Conservation (phyloP, 371 early-diverging fungal genomes). For the Smittium mucronatum region DNA sequence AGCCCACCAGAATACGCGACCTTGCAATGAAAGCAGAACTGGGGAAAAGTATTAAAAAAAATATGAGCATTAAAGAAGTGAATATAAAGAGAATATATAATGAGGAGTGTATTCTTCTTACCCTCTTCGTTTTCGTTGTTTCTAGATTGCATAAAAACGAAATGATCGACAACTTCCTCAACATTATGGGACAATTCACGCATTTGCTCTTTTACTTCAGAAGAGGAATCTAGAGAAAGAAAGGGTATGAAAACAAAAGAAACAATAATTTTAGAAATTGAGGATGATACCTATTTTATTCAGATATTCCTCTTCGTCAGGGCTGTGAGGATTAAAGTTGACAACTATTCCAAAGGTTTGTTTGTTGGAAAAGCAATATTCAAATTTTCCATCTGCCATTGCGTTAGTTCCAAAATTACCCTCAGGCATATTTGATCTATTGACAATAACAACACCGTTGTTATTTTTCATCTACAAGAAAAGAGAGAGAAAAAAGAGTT, state of each 20-base stretch:
- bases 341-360: conserved; percentile 28
- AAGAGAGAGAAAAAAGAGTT: neutral
- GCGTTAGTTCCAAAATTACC: conserved; percentile 26
- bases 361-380: conserved; percentile 29
- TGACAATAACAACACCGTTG: conserved; percentile 18
- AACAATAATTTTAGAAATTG: too few relatives aligned
- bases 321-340: conserved; percentile 32
- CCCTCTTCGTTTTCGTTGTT: conserved; percentile 6
- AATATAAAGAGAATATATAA: neutral
- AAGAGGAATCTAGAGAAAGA: conserved; percentile 10
- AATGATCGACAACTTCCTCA: conserved; percentile 30
- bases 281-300: conserved; percentile 13
- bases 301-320: conserved; percentile 26
- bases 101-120: neutral
- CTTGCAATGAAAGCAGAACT: conserved; percentile 16
- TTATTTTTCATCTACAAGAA: conserved; percentile 21
- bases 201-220: conserved; percentile 7
- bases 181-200: conserved; percentile 31
- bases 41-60: neutral
- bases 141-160: conserved; percentile 14
- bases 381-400: conserved; percentile 22
- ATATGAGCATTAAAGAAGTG: neutral
- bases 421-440: conserved; percentile 21
- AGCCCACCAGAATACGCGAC: conserved; percentile 30
- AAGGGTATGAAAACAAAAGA: conserved; percentile 8